Percentiles rank a stretch among this genome's conserved stretches.
Conservation (phyloP, 164 flowering plant genomes). For the Nymphaea thermarum region DNA sequence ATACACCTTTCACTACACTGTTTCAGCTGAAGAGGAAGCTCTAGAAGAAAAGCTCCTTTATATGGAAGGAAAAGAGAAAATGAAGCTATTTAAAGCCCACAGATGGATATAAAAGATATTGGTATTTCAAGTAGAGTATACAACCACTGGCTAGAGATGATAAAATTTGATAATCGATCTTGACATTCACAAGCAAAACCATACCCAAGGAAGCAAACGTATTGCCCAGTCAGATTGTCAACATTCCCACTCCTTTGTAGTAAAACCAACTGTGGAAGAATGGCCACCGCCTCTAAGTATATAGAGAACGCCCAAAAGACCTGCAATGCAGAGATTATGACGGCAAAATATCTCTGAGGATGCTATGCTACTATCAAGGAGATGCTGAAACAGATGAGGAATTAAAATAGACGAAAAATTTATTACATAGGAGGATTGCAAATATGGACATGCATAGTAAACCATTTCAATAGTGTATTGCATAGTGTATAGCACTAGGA, state of each 20-base stretch:
- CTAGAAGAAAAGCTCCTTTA: no score
- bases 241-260: conserved; percentile 86
- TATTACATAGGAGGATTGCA: not conserved
- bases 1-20: no score
- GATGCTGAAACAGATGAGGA: not conserved
- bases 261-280: conserved; percentile 86
- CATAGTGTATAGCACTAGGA: no score
- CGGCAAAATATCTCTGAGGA: not conserved
- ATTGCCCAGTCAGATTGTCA: conserved; percentile 84
- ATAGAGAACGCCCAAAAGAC: conserved; percentile 89
- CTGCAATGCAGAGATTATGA: conserved; percentile 23
- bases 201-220: conserved; percentile 89
- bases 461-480: no score
- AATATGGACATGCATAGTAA: not conserved
- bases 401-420: not conserved
- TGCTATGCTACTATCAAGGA: not conserved
- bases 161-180: no score
- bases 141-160: no score
- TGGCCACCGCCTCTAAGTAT: conserved; percentile 89
- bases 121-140: no score
- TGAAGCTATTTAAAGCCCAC: no score
- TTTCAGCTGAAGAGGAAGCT: no score
- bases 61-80: no score
- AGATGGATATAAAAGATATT: no score
- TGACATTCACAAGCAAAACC: not conserved